Base-by-base conservation (phyloP, 352 stramenopile species). In the Phytophthora uliginosa region DNA sequence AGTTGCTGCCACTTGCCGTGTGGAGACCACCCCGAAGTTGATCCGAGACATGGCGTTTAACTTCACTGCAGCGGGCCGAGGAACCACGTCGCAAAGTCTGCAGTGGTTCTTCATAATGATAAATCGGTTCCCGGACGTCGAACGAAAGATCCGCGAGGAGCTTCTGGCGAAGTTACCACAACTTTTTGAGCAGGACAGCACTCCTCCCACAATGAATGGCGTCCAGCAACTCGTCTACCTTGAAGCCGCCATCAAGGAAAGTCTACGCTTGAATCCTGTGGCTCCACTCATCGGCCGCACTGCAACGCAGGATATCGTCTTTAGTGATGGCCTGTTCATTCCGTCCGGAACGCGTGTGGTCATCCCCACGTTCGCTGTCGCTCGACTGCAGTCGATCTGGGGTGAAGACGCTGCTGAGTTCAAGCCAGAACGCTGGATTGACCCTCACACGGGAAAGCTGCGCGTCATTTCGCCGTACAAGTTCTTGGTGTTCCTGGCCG, bases 41-140 rank as follows among this genome's bases (percentile, higher is more conserved):
- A 75, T 95, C 28, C 83, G 86, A 40, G 86, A 96, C 64, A 87
- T 95, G 54, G 76, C 85, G 7, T 82, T 96, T 59, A 92, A 79
- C 34, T 85, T 95, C 56, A 83, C 95, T 18, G 74, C 88, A 3
- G 89, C 86, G 38, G 89, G 90, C n/a, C 74, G 85, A 34, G 88
- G 91, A 57, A 96, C 90, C 2, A 95, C 89, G 7, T 83, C 84
- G 7, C 74, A 81, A 34, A 84, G 78, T 7, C 51, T 94, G 45
- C 64, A 77, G 24, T 96, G 89, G 89, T 81, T 91, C 20, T 57
- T 97, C 42, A 85, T 93, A 50, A 90, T 95, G 80, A 67, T 96
- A 59, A 85, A 81, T n/a, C 82, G 81, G 9, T 72, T 91, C 48
- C 89, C 85, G 0, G 26, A 76, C 9, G 78, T 89, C 33, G 59